Percentiles rank a stretch among this genome's conserved stretches.
Conservation (phyloP, 2,329 filamentous ascomycete species). For the Chaetothyriales sp. region DNA sequence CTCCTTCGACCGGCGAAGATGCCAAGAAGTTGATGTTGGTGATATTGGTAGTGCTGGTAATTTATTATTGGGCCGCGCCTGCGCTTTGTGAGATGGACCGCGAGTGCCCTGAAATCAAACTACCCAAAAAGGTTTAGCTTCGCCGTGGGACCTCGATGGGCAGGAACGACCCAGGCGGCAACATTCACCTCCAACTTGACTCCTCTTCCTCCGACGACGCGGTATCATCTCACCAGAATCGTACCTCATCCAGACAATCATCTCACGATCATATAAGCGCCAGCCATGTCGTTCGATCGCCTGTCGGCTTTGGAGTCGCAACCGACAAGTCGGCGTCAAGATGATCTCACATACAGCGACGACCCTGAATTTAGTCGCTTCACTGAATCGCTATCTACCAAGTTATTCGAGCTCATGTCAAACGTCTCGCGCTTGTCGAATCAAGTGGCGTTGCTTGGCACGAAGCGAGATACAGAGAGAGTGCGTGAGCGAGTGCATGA, state of each 20-base stretch:
- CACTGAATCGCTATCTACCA: conserved; percentile 69
- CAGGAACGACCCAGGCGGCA: not conserved
- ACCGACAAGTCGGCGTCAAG: conserved; percentile 51
- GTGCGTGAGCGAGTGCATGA: conserved; percentile 83
- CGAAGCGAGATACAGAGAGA: conserved; percentile 78
- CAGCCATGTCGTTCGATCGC: conserved; percentile 77
- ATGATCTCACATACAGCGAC: conserved; percentile 67
- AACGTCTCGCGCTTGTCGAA: conserved; percentile 75
- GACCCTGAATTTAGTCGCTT: conserved; percentile 83
- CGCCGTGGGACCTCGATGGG: not conserved
- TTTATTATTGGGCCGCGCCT: not conserved
- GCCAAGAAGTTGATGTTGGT: not conserved
- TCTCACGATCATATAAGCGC: not conserved
- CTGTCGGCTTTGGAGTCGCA: conserved; percentile 73
- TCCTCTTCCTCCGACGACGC: not conserved
- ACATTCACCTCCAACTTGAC: not conserved
- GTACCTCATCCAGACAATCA: not conserved
- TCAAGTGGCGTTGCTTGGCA: conserved; percentile 75
- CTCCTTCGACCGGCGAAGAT: not conserved
- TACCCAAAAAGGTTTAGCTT: not conserved
- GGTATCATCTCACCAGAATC: not conserved
- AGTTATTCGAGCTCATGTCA: conserved; percentile 76
- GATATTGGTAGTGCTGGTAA: not conserved
- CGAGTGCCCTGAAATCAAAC: not conserved
- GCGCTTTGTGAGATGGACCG: not conserved